Evolutionary conservation across 345 rosid species (phyloP), one percentile per base, ranked within the genome.

Genomic region (Corchorus olitorius): DNA sequence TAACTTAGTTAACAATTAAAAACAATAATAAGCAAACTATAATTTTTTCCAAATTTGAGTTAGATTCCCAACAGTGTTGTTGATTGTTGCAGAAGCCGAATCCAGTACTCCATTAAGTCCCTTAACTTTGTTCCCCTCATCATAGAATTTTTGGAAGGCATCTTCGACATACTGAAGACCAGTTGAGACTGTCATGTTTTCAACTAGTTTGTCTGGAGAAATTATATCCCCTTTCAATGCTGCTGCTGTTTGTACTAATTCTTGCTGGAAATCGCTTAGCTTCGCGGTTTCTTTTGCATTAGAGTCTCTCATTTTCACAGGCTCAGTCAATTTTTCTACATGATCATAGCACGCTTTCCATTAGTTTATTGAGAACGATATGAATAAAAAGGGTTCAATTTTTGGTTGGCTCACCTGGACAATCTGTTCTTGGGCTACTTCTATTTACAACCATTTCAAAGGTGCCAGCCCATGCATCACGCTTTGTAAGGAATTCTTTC

Each of bases 381-480:
- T 19, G 27, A 19, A 11, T 4, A 65, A 41, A 10, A 16, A 5
- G 6, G 27, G 27, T 27, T 27, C 1, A 27, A 27, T 16, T 22
- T 39, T 10, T 35, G 27, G 19, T 15, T 16, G 4, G 55, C 2
- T 80, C 74, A 92, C 98, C 92, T n/a, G 93, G 98, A 70, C 97
- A 92, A 75, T 94, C 92, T 0, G 86, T 72, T 83, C 98, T 87
- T 27, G 94, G 92, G 53, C 74, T 84, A 41, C 83, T 86, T 56
- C 91, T 79, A 43, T 84, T 92, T 73, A 94, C 67, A 52, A 87
- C 91, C 7, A 39, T 64, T 2, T 92, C 97, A 12, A 94, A 86
- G 33, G 98, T 82, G 43, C 98, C 97, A 2, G 97, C 98, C 97
- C 98, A 94, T 0, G 90, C 97, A 50, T 92, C 97, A 14, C 97